Conservation (phyloP, 2,329 filamentous ascomycete species). For the Orbilia quercus region DNA sequence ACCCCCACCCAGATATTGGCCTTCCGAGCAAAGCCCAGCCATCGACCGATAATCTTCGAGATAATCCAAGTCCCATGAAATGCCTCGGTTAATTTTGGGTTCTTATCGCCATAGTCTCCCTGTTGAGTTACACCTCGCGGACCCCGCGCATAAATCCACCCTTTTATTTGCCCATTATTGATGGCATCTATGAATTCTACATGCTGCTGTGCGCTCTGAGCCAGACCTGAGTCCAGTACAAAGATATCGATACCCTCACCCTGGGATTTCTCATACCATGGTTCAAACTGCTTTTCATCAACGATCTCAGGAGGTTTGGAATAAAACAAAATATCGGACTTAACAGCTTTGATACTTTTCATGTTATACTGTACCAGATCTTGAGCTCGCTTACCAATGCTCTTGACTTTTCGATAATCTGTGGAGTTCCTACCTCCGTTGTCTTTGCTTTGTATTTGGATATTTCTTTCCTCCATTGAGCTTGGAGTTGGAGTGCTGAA, state of each 20-base stretch:
- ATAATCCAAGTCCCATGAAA: conserved; percentile 26
- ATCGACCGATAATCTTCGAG: conserved; percentile 15
- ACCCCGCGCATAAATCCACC: conserved; percentile 4
- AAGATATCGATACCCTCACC: conserved; percentile 19
- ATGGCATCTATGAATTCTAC: conserved; percentile 4
- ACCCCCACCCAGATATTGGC: conserved; percentile 14
- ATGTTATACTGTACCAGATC: no score
- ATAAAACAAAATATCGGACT: no score
- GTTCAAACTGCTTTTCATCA: not conserved
- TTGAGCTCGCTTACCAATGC: no score
- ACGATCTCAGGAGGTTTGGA: conserved; percentile 15
- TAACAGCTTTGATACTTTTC: no score
- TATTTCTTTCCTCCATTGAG: no score
- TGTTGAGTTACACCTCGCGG: not conserved
- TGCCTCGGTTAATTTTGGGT: not conserved
- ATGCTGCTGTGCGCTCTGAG: not conserved
- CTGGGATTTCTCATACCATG: conserved; percentile 4
- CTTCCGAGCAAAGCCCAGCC: conserved; percentile 16
- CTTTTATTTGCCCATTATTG: conserved; percentile 16
- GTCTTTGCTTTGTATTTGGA: no score
- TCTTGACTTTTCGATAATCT: no score
- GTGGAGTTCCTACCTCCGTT: no score
- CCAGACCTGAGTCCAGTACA: conserved; percentile 10
- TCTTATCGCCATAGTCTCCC: not conserved
- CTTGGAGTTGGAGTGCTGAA: no score